Evolutionary conservation across 768 basidiomycete species (phyloP).

Genomic region (Trametes sanguinea): DNA sequence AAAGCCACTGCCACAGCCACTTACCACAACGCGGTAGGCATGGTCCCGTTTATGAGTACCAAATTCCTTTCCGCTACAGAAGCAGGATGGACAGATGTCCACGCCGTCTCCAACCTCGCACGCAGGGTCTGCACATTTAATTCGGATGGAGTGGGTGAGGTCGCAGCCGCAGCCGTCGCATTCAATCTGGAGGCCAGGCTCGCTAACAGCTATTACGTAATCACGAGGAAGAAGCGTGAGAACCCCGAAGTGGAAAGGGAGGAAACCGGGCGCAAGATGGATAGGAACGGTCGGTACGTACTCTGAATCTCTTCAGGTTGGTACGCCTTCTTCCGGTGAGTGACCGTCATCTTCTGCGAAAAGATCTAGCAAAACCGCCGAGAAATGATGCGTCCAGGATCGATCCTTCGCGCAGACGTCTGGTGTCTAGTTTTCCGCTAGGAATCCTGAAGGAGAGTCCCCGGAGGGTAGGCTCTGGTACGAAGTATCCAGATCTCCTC

Average conservation of each 20-base stretch:
- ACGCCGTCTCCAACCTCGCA: conserved; percentile 80
- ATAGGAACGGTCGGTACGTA: conserved; percentile 20
- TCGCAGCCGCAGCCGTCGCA: conserved; percentile 86
- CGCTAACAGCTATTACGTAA: conserved; percentile 62
- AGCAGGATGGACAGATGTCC: conserved; percentile 92
- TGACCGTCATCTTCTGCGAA: conserved; percentile 32
- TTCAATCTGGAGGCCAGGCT: conserved; percentile 79
- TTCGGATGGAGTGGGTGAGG: conserved; percentile 93
- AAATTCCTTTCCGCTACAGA: conserved; percentile 90
- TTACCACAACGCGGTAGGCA: conserved; percentile 88
- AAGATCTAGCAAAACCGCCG: conserved; percentile 8
- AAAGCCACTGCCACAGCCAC: conserved; percentile 6
- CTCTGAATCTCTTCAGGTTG: conserved; percentile 38
- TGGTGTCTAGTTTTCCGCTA: background rate
- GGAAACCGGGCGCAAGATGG: conserved; percentile 17
- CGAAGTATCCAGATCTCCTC: background rate
- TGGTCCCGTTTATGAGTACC: conserved; percentile 83
- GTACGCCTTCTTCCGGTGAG: conserved; percentile 35
- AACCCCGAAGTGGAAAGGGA: conserved; percentile 22
- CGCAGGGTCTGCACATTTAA: conserved; percentile 87
- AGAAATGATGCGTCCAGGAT: conserved; percentile 1
- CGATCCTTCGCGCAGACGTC: background rate
- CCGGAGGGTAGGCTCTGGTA: background rate
- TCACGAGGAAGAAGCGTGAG: conserved; percentile 28
- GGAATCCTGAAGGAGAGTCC: conserved; percentile 6